Evolutionary conservation across 2,329 filamentous ascomycete genomes (phyloP), one percentile per base, ranked within the genome.

Genomic region (Penicillium decumbens): DNA sequence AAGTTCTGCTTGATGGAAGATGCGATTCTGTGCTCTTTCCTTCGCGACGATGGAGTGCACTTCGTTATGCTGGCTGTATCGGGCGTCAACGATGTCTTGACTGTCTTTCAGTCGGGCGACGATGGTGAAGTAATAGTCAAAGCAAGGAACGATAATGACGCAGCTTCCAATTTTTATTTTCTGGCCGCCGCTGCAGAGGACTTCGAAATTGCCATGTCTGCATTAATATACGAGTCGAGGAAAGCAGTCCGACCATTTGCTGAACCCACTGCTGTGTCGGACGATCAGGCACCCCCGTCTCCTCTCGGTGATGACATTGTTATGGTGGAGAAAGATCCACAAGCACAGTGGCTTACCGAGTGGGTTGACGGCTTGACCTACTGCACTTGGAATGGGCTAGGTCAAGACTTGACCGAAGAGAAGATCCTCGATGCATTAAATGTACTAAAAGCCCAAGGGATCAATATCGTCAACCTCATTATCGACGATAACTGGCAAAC

Each of bases 401-500:
- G 93, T 0, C 89, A 95, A 61, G 75, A 84, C 39, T 76, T 98
- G 29, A 93, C 85, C 0, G 88, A 92, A 52, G 77, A 88, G 18
- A 95, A 89, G 60, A 81, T 98, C 12, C 75, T 90, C 10, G 70
- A 82, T 35, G 89, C 91, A 1, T 75, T 97, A 1, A 82, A 89
- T 50, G 77, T 80, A 1, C 74, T 98, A 9, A 79, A 84, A 4
- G 75, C 82, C 27, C 79, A 87, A 48, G 80, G 84, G 0, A 88
- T 98, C 62, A 83, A 86, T 37, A 79, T 97, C 40, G 85, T 83
- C 0, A 95, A 84, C 62, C 77, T 98, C 2, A 95, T 97, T 53
- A 95, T 98, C 54, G 93, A 98, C 60, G 93, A 98, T 65, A 95
- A 95, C 61, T 98, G 93, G 93, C 91, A 95, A 69, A 82, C 85